phyloP scores from a whole-genome alignment of 164 flowering plant species.

The Liquidambar formosana region DNA sequence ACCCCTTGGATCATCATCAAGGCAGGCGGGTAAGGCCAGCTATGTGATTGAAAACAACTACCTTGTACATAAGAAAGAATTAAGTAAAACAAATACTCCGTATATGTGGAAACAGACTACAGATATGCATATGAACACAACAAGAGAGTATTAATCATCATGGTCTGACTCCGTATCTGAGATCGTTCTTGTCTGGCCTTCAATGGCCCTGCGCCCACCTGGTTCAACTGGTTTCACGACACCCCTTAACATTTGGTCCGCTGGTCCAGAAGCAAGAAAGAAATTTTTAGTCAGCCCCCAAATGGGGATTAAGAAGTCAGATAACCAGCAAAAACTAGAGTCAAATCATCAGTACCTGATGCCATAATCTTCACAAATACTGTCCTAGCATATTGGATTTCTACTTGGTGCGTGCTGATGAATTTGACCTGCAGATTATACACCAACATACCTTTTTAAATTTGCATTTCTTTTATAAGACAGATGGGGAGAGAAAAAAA shows the following conservation, averaged over 20 bases:
- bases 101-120: too few species aligned
- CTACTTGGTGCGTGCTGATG: slow-evolving; percentile 19
- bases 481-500: too few species aligned
- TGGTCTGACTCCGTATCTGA: slow-evolving; percentile 33
- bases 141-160: slow-evolving; percentile 26
- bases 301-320: background rate
- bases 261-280: slow-evolving; percentile 22
- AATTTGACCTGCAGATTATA: slow-evolving; percentile 18
- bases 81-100: too few species aligned
- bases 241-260: slow-evolving; percentile 23
- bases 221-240: slow-evolving; percentile 20
- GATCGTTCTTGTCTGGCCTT: slow-evolving; percentile 23
- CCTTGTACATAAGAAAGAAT: too few species aligned
- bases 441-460: background rate
- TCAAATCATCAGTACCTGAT: slow-evolving; percentile 15
- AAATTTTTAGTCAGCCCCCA: background rate
- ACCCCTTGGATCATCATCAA: too few species aligned
- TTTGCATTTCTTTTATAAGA: background rate
- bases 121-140: too few species aligned
- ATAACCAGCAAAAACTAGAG: background rate
- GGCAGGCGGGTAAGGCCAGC: too few species aligned
- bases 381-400: slow-evolving; percentile 18
- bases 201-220: slow-evolving; percentile 22
- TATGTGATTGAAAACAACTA: too few species aligned
- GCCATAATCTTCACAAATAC: slow-evolving; percentile 13